phyloP scores from a whole-genome alignment of 768 basidiomycete genomes.

The Asterophora lycoperdoides region DNA sequence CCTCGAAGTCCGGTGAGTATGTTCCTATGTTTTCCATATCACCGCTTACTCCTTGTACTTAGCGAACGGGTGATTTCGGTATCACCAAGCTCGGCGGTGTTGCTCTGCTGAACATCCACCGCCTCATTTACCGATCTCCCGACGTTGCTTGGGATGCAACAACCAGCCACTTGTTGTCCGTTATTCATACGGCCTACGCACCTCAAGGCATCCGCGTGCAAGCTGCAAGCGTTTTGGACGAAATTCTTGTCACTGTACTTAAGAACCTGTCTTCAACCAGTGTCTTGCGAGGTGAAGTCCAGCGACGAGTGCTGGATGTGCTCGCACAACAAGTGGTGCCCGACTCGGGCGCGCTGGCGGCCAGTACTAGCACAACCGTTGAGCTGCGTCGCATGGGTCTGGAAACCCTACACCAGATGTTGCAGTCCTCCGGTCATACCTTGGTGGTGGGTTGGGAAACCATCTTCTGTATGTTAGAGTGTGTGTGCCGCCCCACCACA shows the following conservation, averaged over 20 bases:
- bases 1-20: constrained; percentile 66
- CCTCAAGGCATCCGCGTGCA: constrained; percentile 82
- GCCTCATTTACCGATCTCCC: constrained; percentile 79
- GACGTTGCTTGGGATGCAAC: constrained; percentile 83
- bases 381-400: constrained; percentile 87
- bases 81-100: constrained; percentile 81
- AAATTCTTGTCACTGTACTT: constrained; percentile 74
- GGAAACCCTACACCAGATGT: constrained; percentile 84
- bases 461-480: constrained; percentile 88
- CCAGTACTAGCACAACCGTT: constrained; percentile 46
- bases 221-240: constrained; percentile 83
- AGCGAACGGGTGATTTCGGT: constrained; percentile 95
- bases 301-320: constrained; percentile 81
- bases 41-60: constrained; percentile 2
- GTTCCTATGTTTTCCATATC: not conserved
- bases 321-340: constrained; percentile 75
- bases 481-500: constrained; percentile 67
- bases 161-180: constrained; percentile 73
- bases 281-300: constrained; percentile 65
- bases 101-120: constrained; percentile 77
- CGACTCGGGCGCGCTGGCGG: constrained; percentile 29
- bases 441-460: constrained; percentile 90
- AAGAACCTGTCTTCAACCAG: constrained; percentile 59
- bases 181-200: constrained; percentile 65
- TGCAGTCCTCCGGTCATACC: constrained; percentile 89